Evolutionary conservation across 192 early-diverging fungal species (phyloP).

Genomic region (Backusella tuberculispora): DNA sequence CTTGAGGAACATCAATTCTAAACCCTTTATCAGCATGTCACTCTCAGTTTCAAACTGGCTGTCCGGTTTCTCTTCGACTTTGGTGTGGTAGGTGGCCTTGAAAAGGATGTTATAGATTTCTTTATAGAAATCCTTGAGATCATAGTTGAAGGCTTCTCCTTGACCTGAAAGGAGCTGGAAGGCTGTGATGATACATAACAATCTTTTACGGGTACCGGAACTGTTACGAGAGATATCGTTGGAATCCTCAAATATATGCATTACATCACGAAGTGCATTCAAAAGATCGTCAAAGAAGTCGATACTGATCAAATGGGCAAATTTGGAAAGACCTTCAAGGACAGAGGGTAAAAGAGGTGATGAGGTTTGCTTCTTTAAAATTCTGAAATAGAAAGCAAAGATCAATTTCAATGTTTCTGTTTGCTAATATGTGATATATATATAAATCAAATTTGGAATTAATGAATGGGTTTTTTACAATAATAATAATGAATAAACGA

Average conservation of each 20-base stretch:
- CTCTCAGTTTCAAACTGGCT: slow-evolving; percentile 65
- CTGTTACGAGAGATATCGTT: slow-evolving; percentile 46
- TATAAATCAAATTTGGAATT: slow-evolving; percentile 21
- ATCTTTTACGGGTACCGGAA: slow-evolving; percentile 65
- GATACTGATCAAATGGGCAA: slow-evolving; percentile 95
- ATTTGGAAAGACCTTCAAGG: slow-evolving; percentile 80
- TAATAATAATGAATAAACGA: no score
- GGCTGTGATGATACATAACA: slow-evolving; percentile 90
- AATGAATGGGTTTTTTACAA: no score
- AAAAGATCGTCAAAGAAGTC: slow-evolving; percentile 95
- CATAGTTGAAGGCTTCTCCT: slow-evolving; percentile 90
- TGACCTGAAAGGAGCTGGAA: slow-evolving; percentile 89
- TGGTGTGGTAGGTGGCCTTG: slow-evolving; percentile 66
- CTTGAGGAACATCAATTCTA: slow-evolving; percentile 88
- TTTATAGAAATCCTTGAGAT: slow-evolving; percentile 90
- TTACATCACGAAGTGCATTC: slow-evolving; percentile 80
- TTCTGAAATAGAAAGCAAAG: slow-evolving; percentile 94
- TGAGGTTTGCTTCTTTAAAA: slow-evolving; percentile 82
- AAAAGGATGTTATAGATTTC: slow-evolving; percentile 82
- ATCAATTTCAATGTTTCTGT: slow-evolving; percentile 94
- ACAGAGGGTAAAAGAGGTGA: slow-evolving; percentile 76
- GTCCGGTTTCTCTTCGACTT: slow-evolving; percentile 58
- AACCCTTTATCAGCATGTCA: slow-evolving; percentile 80
- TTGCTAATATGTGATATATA: no score
- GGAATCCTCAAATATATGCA: slow-evolving; percentile 53